Percentiles rank a stretch among this genome's conserved stretches.
Evolutionary conservation across 2,329 filamentous ascomycete genomes (phyloP).

Genomic region (Penicillium sp.): DNA sequence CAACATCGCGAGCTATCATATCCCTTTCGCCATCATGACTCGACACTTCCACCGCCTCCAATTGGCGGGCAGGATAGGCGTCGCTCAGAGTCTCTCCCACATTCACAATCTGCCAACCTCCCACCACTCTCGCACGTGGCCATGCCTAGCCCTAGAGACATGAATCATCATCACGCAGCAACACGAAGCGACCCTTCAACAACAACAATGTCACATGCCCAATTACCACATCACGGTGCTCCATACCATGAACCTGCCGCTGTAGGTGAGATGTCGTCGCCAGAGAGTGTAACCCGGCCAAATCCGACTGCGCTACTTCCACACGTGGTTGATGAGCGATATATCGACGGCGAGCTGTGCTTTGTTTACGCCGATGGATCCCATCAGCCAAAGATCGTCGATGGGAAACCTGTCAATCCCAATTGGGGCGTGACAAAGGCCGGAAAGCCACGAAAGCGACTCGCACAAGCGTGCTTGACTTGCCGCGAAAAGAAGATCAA

Average conservation of each 20-base stretch:
- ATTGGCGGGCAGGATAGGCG: slow-evolving; percentile 26
- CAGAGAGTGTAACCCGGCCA: slow-evolving; percentile 22
- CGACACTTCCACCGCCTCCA: slow-evolving; percentile 22
- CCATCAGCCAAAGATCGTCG: slow-evolving; percentile 81
- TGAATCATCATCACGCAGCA: slow-evolving; percentile 27
- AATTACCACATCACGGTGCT: slow-evolving; percentile 26
- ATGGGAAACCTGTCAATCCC: slow-evolving; percentile 85
- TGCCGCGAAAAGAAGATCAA: slow-evolving; percentile 98
- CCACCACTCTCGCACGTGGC: slow-evolving; percentile 43
- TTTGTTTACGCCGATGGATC: slow-evolving; percentile 87
- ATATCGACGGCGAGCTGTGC: slow-evolving; percentile 75
- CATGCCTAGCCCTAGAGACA: slow-evolving; percentile 30
- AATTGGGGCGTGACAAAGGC: slow-evolving; percentile 95
- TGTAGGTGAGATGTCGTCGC: slow-evolving; percentile 25
- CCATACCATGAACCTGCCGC: slow-evolving; percentile 24
- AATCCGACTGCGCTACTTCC: slow-evolving; percentile 33
- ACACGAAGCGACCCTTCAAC: slow-evolving; percentile 30
- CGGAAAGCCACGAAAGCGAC: slow-evolving; percentile 86
- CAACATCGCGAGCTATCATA: slow-evolving; percentile 29
- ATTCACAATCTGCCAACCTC: slow-evolving; percentile 31
- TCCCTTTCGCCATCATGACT: slow-evolving; percentile 32
- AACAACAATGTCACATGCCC: slow-evolving; percentile 28
- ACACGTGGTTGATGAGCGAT: slow-evolving; percentile 50
- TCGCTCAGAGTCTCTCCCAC: slow-evolving; percentile 30
- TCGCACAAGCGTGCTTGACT: slow-evolving; percentile 90